Evolutionary conservation across 164 flowering plant species (phyloP).

Genomic region (Nymphaea colorata): DNA sequence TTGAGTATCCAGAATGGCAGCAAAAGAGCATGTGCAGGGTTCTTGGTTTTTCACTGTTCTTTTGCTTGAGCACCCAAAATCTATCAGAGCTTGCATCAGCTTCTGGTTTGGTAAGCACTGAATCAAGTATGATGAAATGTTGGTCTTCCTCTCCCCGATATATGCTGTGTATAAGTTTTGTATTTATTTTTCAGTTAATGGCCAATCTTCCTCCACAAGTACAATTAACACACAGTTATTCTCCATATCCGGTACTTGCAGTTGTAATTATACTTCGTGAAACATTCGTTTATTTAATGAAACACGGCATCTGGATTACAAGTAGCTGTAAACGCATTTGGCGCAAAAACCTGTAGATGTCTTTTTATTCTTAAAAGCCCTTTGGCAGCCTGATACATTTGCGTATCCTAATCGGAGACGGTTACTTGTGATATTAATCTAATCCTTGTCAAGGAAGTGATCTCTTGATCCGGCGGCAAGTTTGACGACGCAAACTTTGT

Average conservation of each 20-base stretch:
- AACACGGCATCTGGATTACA: no score
- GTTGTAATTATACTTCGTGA: neutral
- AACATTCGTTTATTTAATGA: neutral
- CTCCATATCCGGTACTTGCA: neutral
- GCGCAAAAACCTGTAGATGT: no score
- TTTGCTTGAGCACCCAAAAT: neutral
- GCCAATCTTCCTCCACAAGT: neutral
- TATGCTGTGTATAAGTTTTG: neutral
- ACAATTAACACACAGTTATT: neutral
- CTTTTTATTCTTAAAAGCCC: no score
- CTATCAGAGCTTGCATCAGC: neutral
- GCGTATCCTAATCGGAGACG: no score
- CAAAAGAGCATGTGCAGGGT: neutral
- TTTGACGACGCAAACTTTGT: no score
- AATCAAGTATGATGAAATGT: neutral
- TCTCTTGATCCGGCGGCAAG: no score
- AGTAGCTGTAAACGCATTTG: no score
- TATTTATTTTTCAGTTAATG: neutral
- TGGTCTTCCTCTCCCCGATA: neutral
- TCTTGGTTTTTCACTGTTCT: neutral
- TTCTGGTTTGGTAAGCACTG: neutral
- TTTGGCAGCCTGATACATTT: no score
- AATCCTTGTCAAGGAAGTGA: no score
- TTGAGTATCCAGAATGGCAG: conserved; percentile 6
- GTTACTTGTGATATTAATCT: no score